Base-by-base conservation (phyloP, 768 basidiomycete species). In the Termitomyces sp. region DNA sequence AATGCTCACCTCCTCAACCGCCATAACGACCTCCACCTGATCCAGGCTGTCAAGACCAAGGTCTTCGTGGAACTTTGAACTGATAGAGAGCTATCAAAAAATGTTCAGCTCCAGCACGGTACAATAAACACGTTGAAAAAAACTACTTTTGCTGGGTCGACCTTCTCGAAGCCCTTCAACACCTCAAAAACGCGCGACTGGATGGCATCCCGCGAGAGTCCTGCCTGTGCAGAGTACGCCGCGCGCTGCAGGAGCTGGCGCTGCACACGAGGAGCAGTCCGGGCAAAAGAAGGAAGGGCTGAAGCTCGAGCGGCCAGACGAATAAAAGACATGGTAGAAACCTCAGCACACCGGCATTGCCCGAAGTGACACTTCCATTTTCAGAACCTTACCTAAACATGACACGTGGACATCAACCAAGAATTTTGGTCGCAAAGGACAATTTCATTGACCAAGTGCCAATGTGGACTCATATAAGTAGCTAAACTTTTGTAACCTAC, bases 11-110 rank as follows among this genome's bases (percentile, higher is more conserved):
- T 95, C 97, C 77, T 99, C 97, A 65, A 99, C 89, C 42, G 96
- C 94, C 95, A 99, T 97, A 67, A 98, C 92, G 30, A 98, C 95
- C 73, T 99, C 97, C 20, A 99, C 95, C 20, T 95, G 84, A 72
- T 99, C 97, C 70, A 99, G 78, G 67, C 95, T 98, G 75, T 99
- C 97, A 34, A 97, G 81, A 33, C 92, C 93, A 54, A 97, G 82
- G 79, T 97, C 93, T 48, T 85, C 79, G 54, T 84, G 75, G 73
- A 97, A 95, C 12, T 83, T 80, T 64, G 50, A 72, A 66, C 58
- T 66, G 59, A 30, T 55, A 6, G 60, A 68, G 60, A 49, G 63
- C 74, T 75, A 51, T 15, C n/a, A 22, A 39, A 33, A 9, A 34
- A 5, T 15, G 49, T 9, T 36, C n/a, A 51, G 47, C 42, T 54